Conservation (phyloP, 202 grass and related monocot species). For the Zoysia matrella region DNA sequence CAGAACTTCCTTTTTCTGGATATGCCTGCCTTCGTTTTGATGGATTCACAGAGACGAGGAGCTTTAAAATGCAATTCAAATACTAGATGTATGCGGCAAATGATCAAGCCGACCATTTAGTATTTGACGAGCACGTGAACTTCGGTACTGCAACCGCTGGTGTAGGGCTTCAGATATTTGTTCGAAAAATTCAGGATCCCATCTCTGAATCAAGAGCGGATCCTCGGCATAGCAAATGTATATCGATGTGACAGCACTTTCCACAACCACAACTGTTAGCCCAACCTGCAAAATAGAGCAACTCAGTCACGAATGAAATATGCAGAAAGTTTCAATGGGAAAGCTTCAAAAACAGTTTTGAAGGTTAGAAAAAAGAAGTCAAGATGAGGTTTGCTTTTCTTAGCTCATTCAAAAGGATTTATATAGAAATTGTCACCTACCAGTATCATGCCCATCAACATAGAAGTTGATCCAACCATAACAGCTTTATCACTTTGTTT, state of each 20-base stretch:
- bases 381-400: background rate
- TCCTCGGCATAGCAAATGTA: slow-evolving; percentile 95
- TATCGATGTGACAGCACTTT: slow-evolving; percentile 97
- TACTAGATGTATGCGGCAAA: slow-evolving; percentile 60
- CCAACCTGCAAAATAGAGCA: slow-evolving; percentile 66
- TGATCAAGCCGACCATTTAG: slow-evolving; percentile 72
- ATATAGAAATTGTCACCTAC: slow-evolving; percentile 53
- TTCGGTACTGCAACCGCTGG: slow-evolving; percentile 85
- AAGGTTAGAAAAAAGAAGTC: background rate
- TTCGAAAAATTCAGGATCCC: slow-evolving; percentile 85
- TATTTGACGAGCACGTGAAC: slow-evolving; percentile 69
- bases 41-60: slow-evolving; percentile 34
- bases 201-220: slow-evolving; percentile 86
- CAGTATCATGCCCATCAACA: slow-evolving; percentile 98
- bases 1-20: slow-evolving; percentile 33
- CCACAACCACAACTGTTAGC: slow-evolving; percentile 82
- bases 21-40: slow-evolving; percentile 9
- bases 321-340: background rate
- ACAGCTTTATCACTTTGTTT: slow-evolving; percentile 84
- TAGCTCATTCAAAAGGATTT: background rate
- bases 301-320: slow-evolving; percentile 2
- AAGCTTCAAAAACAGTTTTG: slow-evolving; percentile 7
- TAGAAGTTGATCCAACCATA: slow-evolving; percentile 89
- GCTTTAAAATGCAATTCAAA: slow-evolving; percentile 42
- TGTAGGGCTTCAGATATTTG: slow-evolving; percentile 80